Evolutionary conservation across 768 basidiomycete species (phyloP).

Genomic region (Strobilomyces echinocephalus): DNA sequence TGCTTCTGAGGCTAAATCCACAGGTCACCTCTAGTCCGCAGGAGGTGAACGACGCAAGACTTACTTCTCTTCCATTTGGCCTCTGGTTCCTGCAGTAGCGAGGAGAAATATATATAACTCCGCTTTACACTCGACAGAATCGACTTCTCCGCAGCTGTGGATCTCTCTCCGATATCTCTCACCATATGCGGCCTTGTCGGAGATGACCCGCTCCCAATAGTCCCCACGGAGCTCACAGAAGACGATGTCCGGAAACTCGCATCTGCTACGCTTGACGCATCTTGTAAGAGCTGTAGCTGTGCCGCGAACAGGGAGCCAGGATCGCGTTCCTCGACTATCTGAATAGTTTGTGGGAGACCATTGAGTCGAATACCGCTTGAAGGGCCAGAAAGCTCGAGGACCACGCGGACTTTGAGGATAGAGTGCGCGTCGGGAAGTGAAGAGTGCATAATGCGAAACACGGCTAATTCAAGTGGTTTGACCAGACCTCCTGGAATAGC

Average conservation of each 20-base stretch:
- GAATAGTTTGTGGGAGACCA: slow-evolving; percentile 68
- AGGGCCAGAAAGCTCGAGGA: slow-evolving; percentile 75
- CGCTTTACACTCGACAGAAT: slow-evolving; percentile 83
- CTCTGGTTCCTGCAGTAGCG: slow-evolving; percentile 93
- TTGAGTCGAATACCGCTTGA: slow-evolving; percentile 81
- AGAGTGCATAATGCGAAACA: slow-evolving; percentile 70
- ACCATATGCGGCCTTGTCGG: slow-evolving; percentile 32
- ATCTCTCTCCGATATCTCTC: slow-evolving; percentile 41
- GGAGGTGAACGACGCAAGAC: slow-evolving; percentile 23
- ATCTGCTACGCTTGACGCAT: slow-evolving; percentile 64
- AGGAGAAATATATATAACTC: slow-evolving; percentile 98
- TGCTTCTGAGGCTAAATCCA: slow-evolving; percentile 63
- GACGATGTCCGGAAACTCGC: slow-evolving; percentile 65
- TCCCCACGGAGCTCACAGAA: slow-evolving; percentile 50
- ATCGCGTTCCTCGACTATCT: slow-evolving; percentile 63
- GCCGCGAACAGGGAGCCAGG: slow-evolving; percentile 42
- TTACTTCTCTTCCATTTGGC: slow-evolving; percentile 92
- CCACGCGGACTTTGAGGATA: slow-evolving; percentile 73
- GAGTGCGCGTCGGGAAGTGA: slow-evolving; percentile 68
- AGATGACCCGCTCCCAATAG: slow-evolving; percentile 36
- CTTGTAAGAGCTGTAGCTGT: slow-evolving; percentile 55
- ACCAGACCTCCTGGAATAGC: slow-evolving; percentile 29
- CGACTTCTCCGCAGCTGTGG: slow-evolving; percentile 67
- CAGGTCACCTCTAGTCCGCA: slow-evolving; percentile 1
- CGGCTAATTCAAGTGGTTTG: slow-evolving; percentile 45